Conservation (phyloP, 2,329 filamentous ascomycete genomes). For the Pseudogymnoascus sp. region DNA sequence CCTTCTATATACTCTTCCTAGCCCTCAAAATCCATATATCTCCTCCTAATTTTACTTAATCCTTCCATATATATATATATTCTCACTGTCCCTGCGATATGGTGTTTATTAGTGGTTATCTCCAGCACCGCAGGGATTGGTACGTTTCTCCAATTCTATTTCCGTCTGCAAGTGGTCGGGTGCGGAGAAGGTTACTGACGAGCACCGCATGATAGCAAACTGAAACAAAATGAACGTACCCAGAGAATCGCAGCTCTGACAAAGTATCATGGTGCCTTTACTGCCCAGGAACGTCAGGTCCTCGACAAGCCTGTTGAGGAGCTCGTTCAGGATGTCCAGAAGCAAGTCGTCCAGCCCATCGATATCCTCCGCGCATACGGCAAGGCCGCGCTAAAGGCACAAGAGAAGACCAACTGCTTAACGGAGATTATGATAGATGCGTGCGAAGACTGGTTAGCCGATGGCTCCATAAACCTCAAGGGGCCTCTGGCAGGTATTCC, state of each 20-base stretch:
- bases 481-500: conserved; percentile 83
- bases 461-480: conserved; percentile 57
- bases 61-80: not conserved
- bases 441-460: conserved; percentile 62
- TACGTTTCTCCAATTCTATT: conserved; percentile 16
- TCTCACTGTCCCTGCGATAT: conserved; percentile 19
- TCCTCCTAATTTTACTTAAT: not conserved
- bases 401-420: conserved; percentile 79
- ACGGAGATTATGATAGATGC: conserved; percentile 78
- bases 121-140: conserved; percentile 28
- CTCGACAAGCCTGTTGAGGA: conserved; percentile 67
- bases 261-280: conserved; percentile 58
- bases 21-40: not conserved
- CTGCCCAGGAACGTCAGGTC: conserved; percentile 54
- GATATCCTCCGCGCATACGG: conserved; percentile 79
- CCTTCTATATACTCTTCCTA: not conserved
- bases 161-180: not conserved
- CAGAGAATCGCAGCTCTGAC: conserved; percentile 59
- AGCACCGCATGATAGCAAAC: conserved; percentile 43
- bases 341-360: conserved; percentile 53
- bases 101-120: conserved; percentile 27
- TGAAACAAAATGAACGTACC: conserved; percentile 70
- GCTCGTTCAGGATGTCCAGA: conserved; percentile 70
- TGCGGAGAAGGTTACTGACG: not conserved
- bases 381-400: conserved; percentile 76